Base-by-base conservation (phyloP, 78 protist genomes). In the Dictyostelium citrinum region DNA sequence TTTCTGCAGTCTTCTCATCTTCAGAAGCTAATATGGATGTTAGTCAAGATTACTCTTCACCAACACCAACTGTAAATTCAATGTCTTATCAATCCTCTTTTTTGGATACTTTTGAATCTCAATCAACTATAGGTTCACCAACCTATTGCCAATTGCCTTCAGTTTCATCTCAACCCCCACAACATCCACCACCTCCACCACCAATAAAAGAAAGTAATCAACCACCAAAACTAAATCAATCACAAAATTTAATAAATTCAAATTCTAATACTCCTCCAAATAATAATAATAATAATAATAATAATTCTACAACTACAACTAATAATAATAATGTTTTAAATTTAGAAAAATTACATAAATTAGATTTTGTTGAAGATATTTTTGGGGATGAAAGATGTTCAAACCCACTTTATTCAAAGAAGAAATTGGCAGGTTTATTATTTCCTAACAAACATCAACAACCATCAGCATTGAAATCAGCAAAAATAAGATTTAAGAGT, bases 321-420 rank as follows among this genome's bases (percentile, higher is more conserved):
- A 27, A 29, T 45, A 77, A 76, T 35, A 27, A 31, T 68, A 17
- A 29, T 31, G 35, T 16, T 20, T 20, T 37, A 37, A 55, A 55
- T 49, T 29, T 80, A 8, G 84, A 80, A n/a, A 80, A 85, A 61
- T 14, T 64, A 33, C 72, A 64, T 64, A 88, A 88, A 31, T 2
- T 88, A 2, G 93, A 88, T 14, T 88, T 78, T 67, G 51, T 68
- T 46, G 93, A 88, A 31, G 93, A 88, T 11, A 78, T 88, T 10
- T 45, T 14, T 29, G 93, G 81, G 7, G 93, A 88, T 16, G 75
- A 88, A 2, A 78, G 79, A 29, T 14, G 33, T 29, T 16, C 17
- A 31, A 49, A 20, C 33, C 80, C 92, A 37, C 29, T 37, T 2
- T 85, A 24, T 14, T 39, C 24, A 1, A 85, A 85, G 68, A 85